Conservation (phyloP, 2,329 filamentous ascomycete species). For the Phialophora verrucosa region DNA sequence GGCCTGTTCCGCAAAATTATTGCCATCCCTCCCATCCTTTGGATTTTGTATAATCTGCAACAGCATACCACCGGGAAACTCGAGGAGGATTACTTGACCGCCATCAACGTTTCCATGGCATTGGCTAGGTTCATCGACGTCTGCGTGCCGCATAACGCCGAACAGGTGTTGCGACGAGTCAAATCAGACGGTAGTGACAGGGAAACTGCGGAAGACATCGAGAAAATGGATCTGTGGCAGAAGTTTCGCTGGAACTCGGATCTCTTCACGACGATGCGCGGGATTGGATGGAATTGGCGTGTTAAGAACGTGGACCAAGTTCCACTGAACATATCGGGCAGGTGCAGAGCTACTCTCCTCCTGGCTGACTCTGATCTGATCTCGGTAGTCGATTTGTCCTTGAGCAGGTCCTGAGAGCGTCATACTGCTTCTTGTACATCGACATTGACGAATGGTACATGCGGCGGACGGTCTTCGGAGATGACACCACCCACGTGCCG, state of each 20-base stretch:
- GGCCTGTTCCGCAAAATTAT: slow-evolving; percentile 21
- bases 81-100: slow-evolving; percentile 31
- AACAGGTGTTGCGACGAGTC: slow-evolving; percentile 26
- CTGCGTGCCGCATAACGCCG: slow-evolving; percentile 21
- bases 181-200: slow-evolving; percentile 18
- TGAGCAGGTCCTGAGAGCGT: slow-evolving; percentile 20
- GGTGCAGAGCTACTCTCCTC: slow-evolving; percentile 7
- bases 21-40: slow-evolving; percentile 23
- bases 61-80: slow-evolving; percentile 21
- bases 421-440: slow-evolving; percentile 22
- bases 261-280: slow-evolving; percentile 62
- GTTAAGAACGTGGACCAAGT: slow-evolving; percentile 41
- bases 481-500: neutral
- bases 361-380: slow-evolving; percentile 2
- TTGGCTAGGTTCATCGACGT: slow-evolving; percentile 26
- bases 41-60: slow-evolving; percentile 24
- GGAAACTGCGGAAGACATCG: slow-evolving; percentile 23
- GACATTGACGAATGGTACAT: slow-evolving; percentile 30
- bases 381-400: slow-evolving; percentile 25
- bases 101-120: slow-evolving; percentile 26
- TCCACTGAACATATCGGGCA: slow-evolving; percentile 16
- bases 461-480: slow-evolving; percentile 8
- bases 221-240: slow-evolving; percentile 29
- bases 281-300: slow-evolving; percentile 65
- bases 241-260: slow-evolving; percentile 62